Conservation (phyloP, 306 rosid genomes). For the Carpinus fangiana region DNA sequence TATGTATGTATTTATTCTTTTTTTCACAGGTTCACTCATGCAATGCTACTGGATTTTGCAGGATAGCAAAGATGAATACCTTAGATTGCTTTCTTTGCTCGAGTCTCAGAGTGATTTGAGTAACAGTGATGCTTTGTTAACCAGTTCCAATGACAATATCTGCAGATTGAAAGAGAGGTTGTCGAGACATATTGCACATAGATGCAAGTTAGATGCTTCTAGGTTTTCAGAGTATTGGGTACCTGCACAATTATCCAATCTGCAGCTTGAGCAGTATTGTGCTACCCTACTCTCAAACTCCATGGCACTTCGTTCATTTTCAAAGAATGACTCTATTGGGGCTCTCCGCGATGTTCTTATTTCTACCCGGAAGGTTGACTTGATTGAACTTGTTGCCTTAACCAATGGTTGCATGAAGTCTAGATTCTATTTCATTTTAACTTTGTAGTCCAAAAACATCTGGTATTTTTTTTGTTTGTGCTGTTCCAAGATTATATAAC, state of each 20-base stretch:
- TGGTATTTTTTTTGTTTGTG: not conserved
- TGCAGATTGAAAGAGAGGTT: slow-evolving; percentile 58
- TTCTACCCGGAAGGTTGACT: slow-evolving; percentile 66
- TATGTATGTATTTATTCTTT: not conserved
- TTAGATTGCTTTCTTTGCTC: slow-evolving; percentile 50
- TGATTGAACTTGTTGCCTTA: slow-evolving; percentile 31
- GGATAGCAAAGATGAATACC: slow-evolving; percentile 53
- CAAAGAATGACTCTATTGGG: slow-evolving; percentile 49
- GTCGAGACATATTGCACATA: slow-evolving; percentile 48
- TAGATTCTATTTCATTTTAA: slow-evolving; percentile 9
- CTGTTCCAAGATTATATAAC: not conserved
- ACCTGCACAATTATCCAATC: slow-evolving; percentile 71
- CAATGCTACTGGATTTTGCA: slow-evolving; percentile 47
- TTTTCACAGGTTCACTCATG: slow-evolving; percentile 22
- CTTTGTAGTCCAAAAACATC: not conserved
- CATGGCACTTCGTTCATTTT: slow-evolving; percentile 52
- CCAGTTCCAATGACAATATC: slow-evolving; percentile 39
- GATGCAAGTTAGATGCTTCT: slow-evolving; percentile 48
- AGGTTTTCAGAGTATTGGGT: slow-evolving; percentile 89
- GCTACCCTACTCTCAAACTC: slow-evolving; percentile 61
- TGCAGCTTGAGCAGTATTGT: slow-evolving; percentile 94
- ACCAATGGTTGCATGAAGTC: slow-evolving; percentile 26
- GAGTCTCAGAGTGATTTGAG: slow-evolving; percentile 29
- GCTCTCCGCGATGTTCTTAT: slow-evolving; percentile 59
- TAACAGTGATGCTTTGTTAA: slow-evolving; percentile 29